A percentile compares a stretch with the other conserved stretches of the same genome.
These are phyloP conservation scores for Anthoceros angustus DNA, from an alignment of 225 moss, liverwort and hornwort genomes.

Conservation along the genomic window DNA sequence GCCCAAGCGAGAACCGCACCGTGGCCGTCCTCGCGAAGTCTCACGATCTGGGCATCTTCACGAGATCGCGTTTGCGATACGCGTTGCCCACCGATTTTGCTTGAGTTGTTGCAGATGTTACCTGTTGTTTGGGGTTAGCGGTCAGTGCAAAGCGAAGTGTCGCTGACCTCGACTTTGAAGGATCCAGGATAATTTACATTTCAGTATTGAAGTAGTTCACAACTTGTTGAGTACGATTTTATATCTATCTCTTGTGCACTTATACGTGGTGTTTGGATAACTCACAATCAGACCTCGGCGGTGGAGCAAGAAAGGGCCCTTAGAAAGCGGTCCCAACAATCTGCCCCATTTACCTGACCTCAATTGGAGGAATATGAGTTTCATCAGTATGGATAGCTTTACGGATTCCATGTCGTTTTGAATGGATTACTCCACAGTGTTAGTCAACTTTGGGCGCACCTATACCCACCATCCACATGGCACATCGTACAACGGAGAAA, in stretches of 20 bases:
- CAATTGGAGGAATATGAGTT: constrained; percentile 49
- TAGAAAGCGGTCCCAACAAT: constrained; percentile 31
- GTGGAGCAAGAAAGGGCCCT: constrained; percentile 42
- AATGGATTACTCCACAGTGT: constrained; percentile 5
- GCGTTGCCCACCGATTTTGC: too few species aligned
- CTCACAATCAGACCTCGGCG: too few species aligned
- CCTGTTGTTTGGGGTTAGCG: too few species aligned
- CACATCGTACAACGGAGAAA: too few species aligned
- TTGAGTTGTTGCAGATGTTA: too few species aligned
- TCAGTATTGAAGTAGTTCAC: not conserved
- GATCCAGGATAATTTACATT: constrained; percentile 48
- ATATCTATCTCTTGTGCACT: not conserved
- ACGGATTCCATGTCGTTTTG: constrained; percentile 9
- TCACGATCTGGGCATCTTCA: too few species aligned
- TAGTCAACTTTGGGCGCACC: too few species aligned
- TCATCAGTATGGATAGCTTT: constrained; percentile 22
- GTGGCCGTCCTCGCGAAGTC: too few species aligned
- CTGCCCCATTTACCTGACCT: constrained; percentile 28
- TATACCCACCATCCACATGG: too few species aligned
- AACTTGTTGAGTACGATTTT: not conserved
- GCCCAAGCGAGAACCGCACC: too few species aligned
- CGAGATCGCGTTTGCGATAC: too few species aligned
- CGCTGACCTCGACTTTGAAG: constrained; percentile 51
- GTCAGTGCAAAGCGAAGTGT: too few species aligned
- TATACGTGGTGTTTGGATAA: not conserved